Base-by-base conservation (phyloP, 371 early-diverging fungal genomes). In the Lichtheimia hyalospora region DNA sequence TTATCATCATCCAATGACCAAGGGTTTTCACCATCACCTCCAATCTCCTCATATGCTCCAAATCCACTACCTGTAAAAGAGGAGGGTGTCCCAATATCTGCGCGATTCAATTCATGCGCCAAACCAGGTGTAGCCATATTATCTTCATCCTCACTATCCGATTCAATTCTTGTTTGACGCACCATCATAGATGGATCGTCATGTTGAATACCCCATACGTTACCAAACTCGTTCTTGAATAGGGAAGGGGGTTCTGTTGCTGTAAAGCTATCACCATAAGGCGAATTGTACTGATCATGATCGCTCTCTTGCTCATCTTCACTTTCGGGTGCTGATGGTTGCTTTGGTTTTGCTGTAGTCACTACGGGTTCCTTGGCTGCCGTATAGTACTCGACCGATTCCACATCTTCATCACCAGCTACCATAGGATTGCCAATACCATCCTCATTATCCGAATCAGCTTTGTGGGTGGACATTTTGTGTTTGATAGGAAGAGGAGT, bases 401-500 rank as follows among this genome's bases (percentile, higher is more conserved):
- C 79, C 34, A 85, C 77, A 52, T 85, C 86, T 62, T 85, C 84
- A 60, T 85, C 86, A 2, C 68, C 70, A 18, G 80, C 68, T 1
- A 85, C 84, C 83, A 84, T 83, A 0, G 85, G 85, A 24, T 85
- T 85, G n/a, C 76, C 70, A 10, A 72, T 69, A 8, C 58, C 49
- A 3, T 63, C 67, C 39, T 69, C 71, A 27, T 71, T 67, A 39
- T 74, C 78, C 0, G 74, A 71, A 8, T 78, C 77, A 13, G 58
- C 42, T 7, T 58, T 58, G 24, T 56, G 40, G 0, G 43, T 23
- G 15, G 39, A 44, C 18, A 20, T 46, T 54, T 58, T 24, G 27
- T 34, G 12, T 52, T 16, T 20, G 28, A 18, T 41, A 23, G 41
- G 7, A 5, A 61, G 20, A 10, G 50, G n/a, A 3, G 41, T 43